phyloP scores from a whole-genome alignment of 2,329 filamentous ascomycete species.

The Albifimbria verrucaria region DNA sequence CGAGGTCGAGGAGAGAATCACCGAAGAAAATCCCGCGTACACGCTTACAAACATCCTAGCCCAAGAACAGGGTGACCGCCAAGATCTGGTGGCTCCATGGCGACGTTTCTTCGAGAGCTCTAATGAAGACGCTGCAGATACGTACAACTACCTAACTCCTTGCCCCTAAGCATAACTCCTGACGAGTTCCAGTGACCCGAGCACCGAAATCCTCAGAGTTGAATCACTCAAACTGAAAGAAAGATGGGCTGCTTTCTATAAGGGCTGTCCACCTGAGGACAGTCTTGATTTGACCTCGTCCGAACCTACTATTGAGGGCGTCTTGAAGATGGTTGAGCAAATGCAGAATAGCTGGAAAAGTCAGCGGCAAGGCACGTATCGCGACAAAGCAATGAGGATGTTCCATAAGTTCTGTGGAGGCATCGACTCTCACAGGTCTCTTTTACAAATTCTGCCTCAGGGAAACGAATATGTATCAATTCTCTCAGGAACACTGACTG shows the following conservation, averaged over 20 bases:
- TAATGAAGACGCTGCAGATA: background rate
- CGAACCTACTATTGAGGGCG: constrained; percentile 8
- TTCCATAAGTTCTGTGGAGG: constrained; percentile 23
- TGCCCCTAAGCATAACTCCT: no score
- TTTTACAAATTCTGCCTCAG: constrained; percentile 22
- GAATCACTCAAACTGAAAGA: constrained; percentile 9
- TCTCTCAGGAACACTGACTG: constrained; percentile 22
- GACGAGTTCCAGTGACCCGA: background rate
- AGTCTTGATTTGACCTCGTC: constrained; percentile 5
- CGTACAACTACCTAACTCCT: background rate
- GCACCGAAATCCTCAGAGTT: constrained; percentile 5
- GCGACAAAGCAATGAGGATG: constrained; percentile 8
- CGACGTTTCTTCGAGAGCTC: constrained; percentile 9
- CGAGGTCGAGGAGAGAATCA: constrained; percentile 2
- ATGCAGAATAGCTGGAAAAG: constrained; percentile 3
- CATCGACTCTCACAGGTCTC: constrained; percentile 17
- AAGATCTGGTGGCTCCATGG: constrained; percentile 8
- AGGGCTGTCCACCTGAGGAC: constrained; percentile 7
- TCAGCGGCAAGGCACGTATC: constrained; percentile 5
- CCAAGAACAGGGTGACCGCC: background rate
- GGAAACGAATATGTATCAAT: constrained; percentile 26
- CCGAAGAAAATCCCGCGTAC: background rate
- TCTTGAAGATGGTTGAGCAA: constrained; percentile 8
- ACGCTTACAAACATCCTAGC: constrained; percentile 6
- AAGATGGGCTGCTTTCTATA: constrained; percentile 10